phyloP scores from a whole-genome alignment of 495 filamentous ascomycete species.

The Xylaria cubensis region DNA sequence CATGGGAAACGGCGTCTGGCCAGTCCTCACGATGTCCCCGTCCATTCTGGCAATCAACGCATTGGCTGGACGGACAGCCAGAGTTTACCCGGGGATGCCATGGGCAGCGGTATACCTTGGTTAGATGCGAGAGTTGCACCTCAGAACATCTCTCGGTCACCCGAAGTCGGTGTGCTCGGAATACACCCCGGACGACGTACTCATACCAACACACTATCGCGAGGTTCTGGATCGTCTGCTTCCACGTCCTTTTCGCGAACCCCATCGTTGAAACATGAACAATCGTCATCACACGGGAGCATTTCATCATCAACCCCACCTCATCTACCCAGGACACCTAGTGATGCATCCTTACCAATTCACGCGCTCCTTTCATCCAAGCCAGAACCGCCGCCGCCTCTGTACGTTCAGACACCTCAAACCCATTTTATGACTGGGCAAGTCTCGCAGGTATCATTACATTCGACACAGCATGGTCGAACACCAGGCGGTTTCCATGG shows the following conservation, averaged over 20 bases:
- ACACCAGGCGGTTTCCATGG: conserved; percentile 24
- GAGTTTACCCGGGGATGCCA: conserved; percentile 29
- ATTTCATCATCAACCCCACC: conserved; percentile 41
- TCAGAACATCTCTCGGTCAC: conserved; percentile 34
- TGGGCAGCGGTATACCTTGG: conserved; percentile 30
- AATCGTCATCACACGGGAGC: conserved; percentile 47
- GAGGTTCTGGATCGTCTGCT: conserved; percentile 35
- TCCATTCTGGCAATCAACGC: conserved; percentile 28
- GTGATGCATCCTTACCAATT: conserved; percentile 54
- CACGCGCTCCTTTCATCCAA: conserved; percentile 53
- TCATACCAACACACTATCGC: conserved; percentile 26
- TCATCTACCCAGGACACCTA: conserved; percentile 46
- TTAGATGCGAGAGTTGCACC: conserved; percentile 35
- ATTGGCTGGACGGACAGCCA: conserved; percentile 33
- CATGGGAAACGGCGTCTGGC: conserved; percentile 32
- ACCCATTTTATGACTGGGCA: background rate
- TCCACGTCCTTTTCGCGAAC: conserved; percentile 37
- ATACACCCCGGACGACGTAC: conserved; percentile 20
- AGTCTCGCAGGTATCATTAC: conserved; percentile 29
- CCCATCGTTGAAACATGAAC: conserved; percentile 47
- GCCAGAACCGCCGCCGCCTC: conserved; percentile 33
- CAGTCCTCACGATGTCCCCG: conserved; percentile 34
- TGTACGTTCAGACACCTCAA: background rate
- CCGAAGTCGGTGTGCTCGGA: conserved; percentile 30
- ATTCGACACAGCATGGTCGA: conserved; percentile 34